Conservation (phyloP, 441 rosid genomes). For the Mallotus japonicus region DNA sequence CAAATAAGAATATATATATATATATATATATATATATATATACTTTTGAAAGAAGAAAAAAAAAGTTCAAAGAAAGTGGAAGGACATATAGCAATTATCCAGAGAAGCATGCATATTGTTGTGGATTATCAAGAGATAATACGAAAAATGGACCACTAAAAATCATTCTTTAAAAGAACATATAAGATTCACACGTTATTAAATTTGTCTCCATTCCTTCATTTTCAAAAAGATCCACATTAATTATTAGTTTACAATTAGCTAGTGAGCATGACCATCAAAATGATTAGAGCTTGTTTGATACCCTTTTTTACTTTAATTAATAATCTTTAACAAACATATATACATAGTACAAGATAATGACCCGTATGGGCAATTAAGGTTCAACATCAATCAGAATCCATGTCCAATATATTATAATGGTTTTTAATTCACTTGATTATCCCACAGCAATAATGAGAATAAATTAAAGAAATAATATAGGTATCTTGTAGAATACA, state of each 20-base stretch:
- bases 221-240: background rate
- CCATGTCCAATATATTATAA: background rate
- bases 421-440: conserved; percentile 14
- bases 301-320: too few relatives aligned
- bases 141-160: background rate
- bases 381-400: conserved; percentile 8
- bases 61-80: background rate
- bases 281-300: background rate
- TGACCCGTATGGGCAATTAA: conserved; percentile 8
- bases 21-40: too few relatives aligned
- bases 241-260: too few relatives aligned
- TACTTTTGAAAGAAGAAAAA: too few relatives aligned
- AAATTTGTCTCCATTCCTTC: background rate
- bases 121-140: background rate
- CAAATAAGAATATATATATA: too few relatives aligned
- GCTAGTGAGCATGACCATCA: too few relatives aligned
- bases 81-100: background rate
- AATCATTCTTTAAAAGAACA: background rate
- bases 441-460: background rate
- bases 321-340: too few relatives aligned
- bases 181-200: background rate
- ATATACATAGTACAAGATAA: too few relatives aligned
- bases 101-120: background rate
- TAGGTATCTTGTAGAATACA: background rate
- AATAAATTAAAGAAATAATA: background rate